phyloP scores from a whole-genome alignment of 2,329 filamentous ascomycete genomes.

The Colletotrichum somersetense region DNA sequence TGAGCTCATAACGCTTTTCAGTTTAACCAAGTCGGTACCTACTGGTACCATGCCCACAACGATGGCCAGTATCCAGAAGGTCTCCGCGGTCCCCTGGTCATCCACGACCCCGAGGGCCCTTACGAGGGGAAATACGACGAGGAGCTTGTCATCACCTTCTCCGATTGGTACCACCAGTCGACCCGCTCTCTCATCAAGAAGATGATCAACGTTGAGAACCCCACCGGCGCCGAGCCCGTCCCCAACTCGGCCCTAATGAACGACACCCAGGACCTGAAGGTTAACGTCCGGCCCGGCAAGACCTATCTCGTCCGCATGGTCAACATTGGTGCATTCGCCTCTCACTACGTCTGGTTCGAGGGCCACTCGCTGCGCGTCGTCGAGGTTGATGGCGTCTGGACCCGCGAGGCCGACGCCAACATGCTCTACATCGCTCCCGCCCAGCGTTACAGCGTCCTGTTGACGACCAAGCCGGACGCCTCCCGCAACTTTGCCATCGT shows the following conservation, averaged over 20 bases:
- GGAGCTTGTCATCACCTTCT: constrained; percentile 67
- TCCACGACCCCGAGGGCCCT: constrained; percentile 64
- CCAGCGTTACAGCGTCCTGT: constrained; percentile 62
- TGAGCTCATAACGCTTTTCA: constrained; percentile 11
- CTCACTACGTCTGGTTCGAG: constrained; percentile 62
- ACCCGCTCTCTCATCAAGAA: constrained; percentile 61
- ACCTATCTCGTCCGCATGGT: constrained; percentile 68
- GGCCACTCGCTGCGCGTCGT: constrained; percentile 60
- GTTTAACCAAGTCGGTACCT: constrained; percentile 53
- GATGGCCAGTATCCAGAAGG: constrained; percentile 70
- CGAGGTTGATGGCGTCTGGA: constrained; percentile 66
- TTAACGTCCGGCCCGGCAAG: constrained; percentile 61
- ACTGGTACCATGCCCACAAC: constrained; percentile 68
- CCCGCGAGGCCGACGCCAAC: constrained; percentile 57
- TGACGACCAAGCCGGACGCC: constrained; percentile 61
- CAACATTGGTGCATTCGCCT: constrained; percentile 65
- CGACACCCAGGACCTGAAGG: constrained; percentile 58
- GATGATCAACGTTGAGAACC: constrained; percentile 62
- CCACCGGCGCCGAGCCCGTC: constrained; percentile 66
- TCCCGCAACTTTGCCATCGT: constrained; percentile 62
- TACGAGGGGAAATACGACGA: constrained; percentile 64
- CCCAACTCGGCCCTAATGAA: constrained; percentile 67
- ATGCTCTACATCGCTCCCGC: constrained; percentile 62
- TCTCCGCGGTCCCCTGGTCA: constrained; percentile 67
- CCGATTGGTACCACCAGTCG: constrained; percentile 72